Evolutionary conservation across 73 alveolate genomes (phyloP).

Genomic region (Tetrahymena elliotti): DNA sequence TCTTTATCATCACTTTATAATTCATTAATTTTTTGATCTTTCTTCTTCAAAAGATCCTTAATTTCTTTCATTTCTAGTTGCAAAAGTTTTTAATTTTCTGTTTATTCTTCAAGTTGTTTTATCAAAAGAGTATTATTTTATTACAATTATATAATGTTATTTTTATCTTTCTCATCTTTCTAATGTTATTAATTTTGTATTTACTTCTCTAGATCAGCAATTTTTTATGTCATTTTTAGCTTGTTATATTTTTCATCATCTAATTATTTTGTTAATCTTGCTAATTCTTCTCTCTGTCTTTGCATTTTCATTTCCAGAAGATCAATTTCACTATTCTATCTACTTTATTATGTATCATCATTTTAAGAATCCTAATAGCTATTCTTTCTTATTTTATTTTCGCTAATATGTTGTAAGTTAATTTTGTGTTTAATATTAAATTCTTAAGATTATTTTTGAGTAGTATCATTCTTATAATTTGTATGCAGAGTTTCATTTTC

Average conservation of each 20-base stretch:
- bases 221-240: neutral
- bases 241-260: neutral
- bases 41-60: neutral
- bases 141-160: neutral
- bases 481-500: neutral
- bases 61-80: neutral
- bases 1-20: neutral
- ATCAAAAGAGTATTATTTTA: neutral
- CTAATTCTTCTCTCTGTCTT: neutral
- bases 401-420: neutral
- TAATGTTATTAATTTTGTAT: neutral
- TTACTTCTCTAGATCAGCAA: neutral
- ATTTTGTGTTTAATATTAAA: neutral
- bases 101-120: neutral
- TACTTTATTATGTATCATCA: neutral
- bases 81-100: neutral
- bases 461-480: neutral
- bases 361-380: neutral
- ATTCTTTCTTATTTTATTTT: neutral
- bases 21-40: neutral
- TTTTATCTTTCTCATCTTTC: neutral
- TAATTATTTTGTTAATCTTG: neutral
- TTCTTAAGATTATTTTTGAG: neutral
- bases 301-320: neutral
- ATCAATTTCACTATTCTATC: neutral